Base-by-base conservation (phyloP, 441 rosid genomes). In the Brassica balearica region DNA sequence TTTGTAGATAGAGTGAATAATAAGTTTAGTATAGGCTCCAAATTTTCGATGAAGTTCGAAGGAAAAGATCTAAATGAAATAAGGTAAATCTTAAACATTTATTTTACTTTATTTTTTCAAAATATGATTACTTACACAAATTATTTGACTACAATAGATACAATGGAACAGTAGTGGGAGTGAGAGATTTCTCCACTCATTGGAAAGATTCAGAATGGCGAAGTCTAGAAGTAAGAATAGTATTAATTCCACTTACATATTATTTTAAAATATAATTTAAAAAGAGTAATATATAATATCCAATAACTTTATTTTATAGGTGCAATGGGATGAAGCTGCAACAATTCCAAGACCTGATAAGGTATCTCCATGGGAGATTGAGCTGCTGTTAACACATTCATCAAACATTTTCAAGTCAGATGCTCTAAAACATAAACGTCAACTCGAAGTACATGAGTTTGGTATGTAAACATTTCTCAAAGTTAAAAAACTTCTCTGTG, bases 311-410 rank as follows among this genome's bases (percentile, higher is more conserved):
- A 51, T 51, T 51, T 51, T 51, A 51, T 51, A 14, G 17, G 56
- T 51, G 17, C 15, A 51, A 51, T 51, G 56, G 56, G 56, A 14
- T 51, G 19, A 5, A 51, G 14, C 19, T 51, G 56, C 56, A 51
- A 51, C 56, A 3, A 12, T 51, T 14, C 56, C 19, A 51, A 51
- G 56, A 51, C 56, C 56, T 51, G 56, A 51, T 51, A 51, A 51
- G 56, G 56, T 51, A 51, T 51, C 56, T 51, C 56, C 56, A 51
- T 51, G 56, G 56, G 56, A 51, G 17, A 51, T 51, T 11, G 17
- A 51, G 6, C 56, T 14, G 6, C 56, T 14, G 15, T 51, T 51
- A 51, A 43, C 51, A 43, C 51, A 11, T 43, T 43, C 51, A 11
- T 38, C 46, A 38, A 38, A 38, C 11, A 38, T 38, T 38, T 11